Evolutionary conservation across 176 grass and related monocot species (phyloP), one percentile per base, ranked within the genome.

Genomic region (Tuctoria greenei): DNA sequence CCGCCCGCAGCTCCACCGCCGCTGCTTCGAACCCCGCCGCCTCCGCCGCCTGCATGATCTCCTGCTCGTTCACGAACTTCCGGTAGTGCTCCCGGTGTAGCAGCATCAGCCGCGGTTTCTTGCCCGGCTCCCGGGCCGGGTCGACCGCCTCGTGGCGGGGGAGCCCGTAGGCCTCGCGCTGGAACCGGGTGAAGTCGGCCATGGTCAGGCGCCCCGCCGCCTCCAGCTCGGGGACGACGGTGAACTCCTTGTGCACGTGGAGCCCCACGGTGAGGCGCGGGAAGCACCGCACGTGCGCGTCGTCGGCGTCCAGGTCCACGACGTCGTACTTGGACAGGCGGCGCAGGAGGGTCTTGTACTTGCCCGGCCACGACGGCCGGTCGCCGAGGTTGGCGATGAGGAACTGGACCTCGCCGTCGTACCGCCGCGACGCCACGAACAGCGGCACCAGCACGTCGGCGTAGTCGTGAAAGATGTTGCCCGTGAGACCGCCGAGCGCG

Each of bases 381-480:
- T 58, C 55, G 39, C 55, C 23, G 18, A 84, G 25, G 78, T 99
- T 80, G 2, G 95, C 67, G 1, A 99, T 75, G 4, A 99, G 82
- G 72, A 99, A 80, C 56, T 9, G 41, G 69, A 99, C 95, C 87
- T 92, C 89, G 42, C 95, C 95, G 67, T 34, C 15, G 73, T 88
- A 95, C 50, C 60, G 89, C 70, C 78, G 65, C 39, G 91, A 73
- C 38, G 87, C 90, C 16, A 91, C 79, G 81, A 99, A 99, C 50
- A 99, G 87, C 20, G 95, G 95, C 61, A 97, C 64, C 37, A 99
- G 67, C 15, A 99, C 85, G 51, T 99, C 91, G 8, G 91, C 92
- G 76, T 86, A 99, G 28, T 86, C 91, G 54, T 99, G 95, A 85
- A 95, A 99, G 89, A 84, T 89, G 77, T 99, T 99, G 38, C 91